phyloP scores from a whole-genome alignment of 345 rosid species.

The Gossypioides kirkii region DNA sequence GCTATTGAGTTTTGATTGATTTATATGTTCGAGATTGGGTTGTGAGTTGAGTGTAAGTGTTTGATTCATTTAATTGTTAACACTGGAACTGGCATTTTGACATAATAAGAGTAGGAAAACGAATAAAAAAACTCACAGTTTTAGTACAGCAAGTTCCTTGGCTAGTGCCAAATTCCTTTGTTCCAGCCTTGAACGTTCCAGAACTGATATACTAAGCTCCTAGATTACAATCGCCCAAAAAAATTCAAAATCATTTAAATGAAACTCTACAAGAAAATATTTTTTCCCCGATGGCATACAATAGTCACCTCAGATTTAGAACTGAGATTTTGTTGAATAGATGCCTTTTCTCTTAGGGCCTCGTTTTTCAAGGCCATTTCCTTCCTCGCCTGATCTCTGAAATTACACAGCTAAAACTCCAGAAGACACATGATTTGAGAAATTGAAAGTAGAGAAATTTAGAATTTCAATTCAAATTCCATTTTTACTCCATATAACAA shows the following conservation, averaged over 20 bases:
- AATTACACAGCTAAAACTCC: slow-evolving; percentile 45
- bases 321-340: slow-evolving; percentile 43
- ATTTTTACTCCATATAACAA: background rate
- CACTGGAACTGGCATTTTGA: background rate
- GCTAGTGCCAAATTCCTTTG: slow-evolving; percentile 76
- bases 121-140: slow-evolving; percentile 43
- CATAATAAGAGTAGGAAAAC: background rate
- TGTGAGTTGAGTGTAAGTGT: too few species aligned
- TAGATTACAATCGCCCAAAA: slow-evolving; percentile 23
- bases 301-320: slow-evolving; percentile 54
- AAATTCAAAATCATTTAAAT: background rate
- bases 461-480: background rate
- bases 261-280: background rate
- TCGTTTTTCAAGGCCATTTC: slow-evolving; percentile 52
- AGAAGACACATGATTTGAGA: background rate
- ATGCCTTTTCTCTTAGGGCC: slow-evolving; percentile 45
- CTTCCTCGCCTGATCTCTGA: slow-evolving; percentile 41
- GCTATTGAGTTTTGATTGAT: background rate
- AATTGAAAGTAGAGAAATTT: background rate
- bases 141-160: slow-evolving; percentile 85
- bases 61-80: too few species aligned
- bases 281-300: background rate
- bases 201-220: slow-evolving; percentile 54
- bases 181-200: slow-evolving; percentile 47
- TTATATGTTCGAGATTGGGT: too few species aligned